A percentile compares a stretch with the other conserved stretches of the same genome.
These are phyloP conservation scores for Cladosporium sp. DNA, from an alignment of 2,329 filamentous ascomycete species.

Conservation along the genomic window DNA sequence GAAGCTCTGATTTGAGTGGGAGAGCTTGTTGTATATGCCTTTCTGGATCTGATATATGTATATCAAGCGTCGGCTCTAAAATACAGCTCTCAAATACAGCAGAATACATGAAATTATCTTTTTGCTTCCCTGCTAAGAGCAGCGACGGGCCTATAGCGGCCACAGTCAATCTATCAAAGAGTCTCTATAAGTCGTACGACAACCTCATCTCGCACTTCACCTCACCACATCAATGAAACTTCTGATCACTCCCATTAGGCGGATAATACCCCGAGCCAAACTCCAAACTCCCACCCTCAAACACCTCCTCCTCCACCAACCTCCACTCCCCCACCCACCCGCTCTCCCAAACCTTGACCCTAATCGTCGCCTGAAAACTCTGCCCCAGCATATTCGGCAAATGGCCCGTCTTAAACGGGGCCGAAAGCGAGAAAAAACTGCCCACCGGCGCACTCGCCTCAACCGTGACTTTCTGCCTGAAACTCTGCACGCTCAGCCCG, in stretches of 20 bases:
- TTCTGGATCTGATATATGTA: not conserved
- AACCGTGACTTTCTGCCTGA: constrained; percentile 39
- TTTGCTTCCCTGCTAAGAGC: too few relatives aligned
- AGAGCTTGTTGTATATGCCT: not conserved
- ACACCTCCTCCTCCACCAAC: constrained; percentile 36
- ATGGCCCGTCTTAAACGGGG: constrained; percentile 46
- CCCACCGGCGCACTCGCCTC: constrained; percentile 38
- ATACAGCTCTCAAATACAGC: too few relatives aligned
- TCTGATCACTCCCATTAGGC: constrained; percentile 35
- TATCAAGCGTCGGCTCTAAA: not conserved
- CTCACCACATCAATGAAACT: constrained; percentile 28
- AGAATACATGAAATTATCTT: too few relatives aligned
- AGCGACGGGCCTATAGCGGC: too few relatives aligned
- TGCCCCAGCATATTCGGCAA: constrained; percentile 41
- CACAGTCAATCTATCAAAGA: too few relatives aligned
- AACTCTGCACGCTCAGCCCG: constrained; percentile 35
- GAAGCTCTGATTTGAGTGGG: constrained; percentile 5
- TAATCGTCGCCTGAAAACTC: constrained; percentile 44
- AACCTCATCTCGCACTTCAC: too few relatives aligned
- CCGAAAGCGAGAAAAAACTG: constrained; percentile 43
- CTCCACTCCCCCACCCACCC: constrained; percentile 39
- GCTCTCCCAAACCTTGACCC: constrained; percentile 39
- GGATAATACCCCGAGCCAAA: constrained; percentile 48
- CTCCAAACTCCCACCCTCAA: constrained; percentile 44
- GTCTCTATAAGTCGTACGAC: too few relatives aligned